These are phyloP conservation scores for Stephania cephalantha DNA, from an alignment of 164 flowering plant genomes.

Conservation along the genomic window DNA sequence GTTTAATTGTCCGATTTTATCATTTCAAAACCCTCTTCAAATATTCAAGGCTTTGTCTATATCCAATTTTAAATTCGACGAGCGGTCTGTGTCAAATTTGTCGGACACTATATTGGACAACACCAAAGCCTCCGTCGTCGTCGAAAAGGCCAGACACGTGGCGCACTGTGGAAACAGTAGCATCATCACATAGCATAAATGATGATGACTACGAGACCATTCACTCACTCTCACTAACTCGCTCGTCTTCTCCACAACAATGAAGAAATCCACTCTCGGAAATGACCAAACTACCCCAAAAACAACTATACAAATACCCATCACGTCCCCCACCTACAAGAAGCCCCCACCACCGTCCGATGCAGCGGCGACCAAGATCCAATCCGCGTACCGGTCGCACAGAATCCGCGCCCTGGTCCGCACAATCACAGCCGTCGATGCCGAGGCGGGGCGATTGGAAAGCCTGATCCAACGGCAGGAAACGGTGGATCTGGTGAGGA, in stretches of 20 bases:
- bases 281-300: conserved; percentile 34
- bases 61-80: too few species aligned
- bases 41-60: too few species aligned
- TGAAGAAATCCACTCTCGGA: conserved; percentile 20
- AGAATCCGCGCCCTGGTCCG: conserved; percentile 36
- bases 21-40: too few species aligned
- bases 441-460: conserved; percentile 42
- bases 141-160: not conserved
- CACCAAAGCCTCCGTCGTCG: not conserved
- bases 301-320: conserved; percentile 10
- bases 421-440: conserved; percentile 45
- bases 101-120: too few species aligned
- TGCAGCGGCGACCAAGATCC: conserved; percentile 60
- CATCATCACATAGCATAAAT: not conserved
- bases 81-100: too few species aligned
- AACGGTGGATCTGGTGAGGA: conserved; percentile 73
- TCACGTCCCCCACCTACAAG: conserved; percentile 7
- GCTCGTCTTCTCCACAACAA: conserved; percentile 6
- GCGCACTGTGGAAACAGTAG: not conserved
- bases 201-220: not conserved
- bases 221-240: not conserved
- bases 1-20: too few species aligned
- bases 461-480: conserved; percentile 66
- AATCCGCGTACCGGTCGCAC: conserved; percentile 64
- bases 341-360: not conserved